phyloP scores from a whole-genome alignment of 2,329 filamentous ascomycete genomes.

The Lachnellula arida region DNA sequence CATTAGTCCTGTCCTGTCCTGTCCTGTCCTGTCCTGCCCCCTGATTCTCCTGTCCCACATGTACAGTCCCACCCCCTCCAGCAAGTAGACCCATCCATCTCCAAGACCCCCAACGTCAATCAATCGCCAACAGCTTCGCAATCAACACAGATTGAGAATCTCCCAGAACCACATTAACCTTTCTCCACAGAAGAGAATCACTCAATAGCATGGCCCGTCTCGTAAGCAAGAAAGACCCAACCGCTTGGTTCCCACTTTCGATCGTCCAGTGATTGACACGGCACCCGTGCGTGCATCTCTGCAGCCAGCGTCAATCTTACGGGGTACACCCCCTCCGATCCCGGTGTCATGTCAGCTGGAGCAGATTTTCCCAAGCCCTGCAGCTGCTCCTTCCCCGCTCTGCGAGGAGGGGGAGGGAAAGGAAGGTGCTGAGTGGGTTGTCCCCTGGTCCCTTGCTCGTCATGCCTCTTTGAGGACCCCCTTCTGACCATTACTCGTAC shows the following conservation, averaged over 20 bases:
- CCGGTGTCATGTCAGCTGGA: neutral
- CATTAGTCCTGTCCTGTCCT: neutral
- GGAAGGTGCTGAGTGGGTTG: neutral
- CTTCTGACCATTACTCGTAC: neutral
- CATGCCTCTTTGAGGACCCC: slow-evolving; percentile 4
- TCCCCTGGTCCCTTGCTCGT: neutral
- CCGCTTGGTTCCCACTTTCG: neutral
- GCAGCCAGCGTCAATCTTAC: neutral
- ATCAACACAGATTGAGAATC: neutral
- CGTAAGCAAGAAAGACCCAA: neutral
- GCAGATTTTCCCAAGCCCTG: neutral
- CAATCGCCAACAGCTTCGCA: neutral
- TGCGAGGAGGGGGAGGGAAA: neutral
- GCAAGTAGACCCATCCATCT: neutral
- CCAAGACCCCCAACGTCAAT: neutral
- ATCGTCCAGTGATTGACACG: no score
- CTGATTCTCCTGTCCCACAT: neutral
- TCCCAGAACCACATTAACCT: neutral
- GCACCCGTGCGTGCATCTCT: neutral
- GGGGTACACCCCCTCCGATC: neutral
- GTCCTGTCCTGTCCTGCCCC: neutral
- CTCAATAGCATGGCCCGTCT: neutral
- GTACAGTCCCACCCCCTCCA: no score
- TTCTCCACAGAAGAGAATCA: neutral
- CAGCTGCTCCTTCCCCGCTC: neutral